Conservation (phyloP, 768 basidiomycete species). For the Steccherinum ochraceum region DNA sequence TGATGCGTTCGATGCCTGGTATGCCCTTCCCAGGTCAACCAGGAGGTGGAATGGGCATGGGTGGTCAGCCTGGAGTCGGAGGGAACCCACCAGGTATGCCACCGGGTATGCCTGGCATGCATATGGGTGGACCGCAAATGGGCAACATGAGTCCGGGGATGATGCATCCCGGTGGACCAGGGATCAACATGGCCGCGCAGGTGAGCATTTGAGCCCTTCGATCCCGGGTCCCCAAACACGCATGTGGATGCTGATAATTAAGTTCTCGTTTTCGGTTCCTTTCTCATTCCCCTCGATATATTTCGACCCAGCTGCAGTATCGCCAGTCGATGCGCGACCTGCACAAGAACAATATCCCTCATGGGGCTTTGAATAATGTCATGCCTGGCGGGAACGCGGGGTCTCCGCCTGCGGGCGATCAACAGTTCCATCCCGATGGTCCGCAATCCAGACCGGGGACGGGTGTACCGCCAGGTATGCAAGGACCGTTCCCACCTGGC, state of each 20-base stretch:
- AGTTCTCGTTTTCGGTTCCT: background rate
- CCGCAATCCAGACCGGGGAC: slow-evolving; percentile 25
- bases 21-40: slow-evolving; percentile 19
- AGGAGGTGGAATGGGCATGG: slow-evolving; percentile 19
- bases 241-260: slow-evolving; percentile 25
- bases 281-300: background rate
- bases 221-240: slow-evolving; percentile 14
- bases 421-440: slow-evolving; percentile 26
- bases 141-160: slow-evolving; percentile 30
- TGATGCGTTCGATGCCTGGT: slow-evolving; percentile 29
- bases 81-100: slow-evolving; percentile 20
- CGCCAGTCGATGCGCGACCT: slow-evolving; percentile 31
- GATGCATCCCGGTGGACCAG: slow-evolving; percentile 25
- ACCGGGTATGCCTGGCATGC: slow-evolving; percentile 25
- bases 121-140: slow-evolving; percentile 22
- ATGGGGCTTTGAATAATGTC: slow-evolving; percentile 15
- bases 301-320: slow-evolving; percentile 21
- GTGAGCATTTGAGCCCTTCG: slow-evolving; percentile 18
- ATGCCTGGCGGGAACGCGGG: slow-evolving; percentile 26
- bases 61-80: slow-evolving; percentile 18
- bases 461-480: slow-evolving; percentile 24
- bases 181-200: slow-evolving; percentile 10
- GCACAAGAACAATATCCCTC: slow-evolving; percentile 25
- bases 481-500: slow-evolving; percentile 26
- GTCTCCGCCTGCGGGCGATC: slow-evolving; percentile 39